These are phyloP conservation scores for Periconia macrospinosa DNA, from an alignment of 2,329 filamentous ascomycete genomes.

Conservation along the genomic window DNA sequence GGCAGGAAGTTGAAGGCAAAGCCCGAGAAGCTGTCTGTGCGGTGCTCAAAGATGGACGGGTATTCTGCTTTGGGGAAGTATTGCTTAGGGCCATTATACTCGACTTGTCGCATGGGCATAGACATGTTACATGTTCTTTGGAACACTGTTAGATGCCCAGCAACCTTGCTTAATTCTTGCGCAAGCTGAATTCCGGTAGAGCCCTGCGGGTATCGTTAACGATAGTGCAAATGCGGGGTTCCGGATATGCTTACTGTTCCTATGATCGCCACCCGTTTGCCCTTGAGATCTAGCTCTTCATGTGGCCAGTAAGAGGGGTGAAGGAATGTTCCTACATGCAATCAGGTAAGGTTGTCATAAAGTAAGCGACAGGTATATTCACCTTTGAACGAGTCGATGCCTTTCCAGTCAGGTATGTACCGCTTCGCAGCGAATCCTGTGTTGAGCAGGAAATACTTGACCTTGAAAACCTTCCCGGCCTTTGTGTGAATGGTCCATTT, in stretches of 20 bases:
- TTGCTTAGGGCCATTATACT: slow-evolving; percentile 45
- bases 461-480: slow-evolving; percentile 38
- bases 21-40: slow-evolving; percentile 14
- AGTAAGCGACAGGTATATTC: neutral
- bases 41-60: too few species aligned
- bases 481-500: slow-evolving; percentile 51
- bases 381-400: slow-evolving; percentile 33
- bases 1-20: slow-evolving; percentile 24
- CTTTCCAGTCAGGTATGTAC: slow-evolving; percentile 46
- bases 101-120: slow-evolving; percentile 22
- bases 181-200: slow-evolving; percentile 64
- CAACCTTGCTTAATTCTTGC: slow-evolving; percentile 59
- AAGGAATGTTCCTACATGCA: slow-evolving; percentile 39
- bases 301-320: slow-evolving; percentile 64
- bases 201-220: too few species aligned
- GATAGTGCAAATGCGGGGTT: too few species aligned
- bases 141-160: slow-evolving; percentile 58
- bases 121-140: slow-evolving; percentile 58
- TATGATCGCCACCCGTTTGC: slow-evolving; percentile 63
- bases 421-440: slow-evolving; percentile 52
- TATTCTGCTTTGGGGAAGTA: slow-evolving; percentile 29
- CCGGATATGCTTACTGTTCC: slow-evolving; percentile 45
- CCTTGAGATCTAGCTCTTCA: slow-evolving; percentile 53
- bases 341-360: neutral
- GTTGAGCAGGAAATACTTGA: slow-evolving; percentile 51